Conservation (phyloP, 306 rosid genomes). For the Vigna nakashimae region DNA sequence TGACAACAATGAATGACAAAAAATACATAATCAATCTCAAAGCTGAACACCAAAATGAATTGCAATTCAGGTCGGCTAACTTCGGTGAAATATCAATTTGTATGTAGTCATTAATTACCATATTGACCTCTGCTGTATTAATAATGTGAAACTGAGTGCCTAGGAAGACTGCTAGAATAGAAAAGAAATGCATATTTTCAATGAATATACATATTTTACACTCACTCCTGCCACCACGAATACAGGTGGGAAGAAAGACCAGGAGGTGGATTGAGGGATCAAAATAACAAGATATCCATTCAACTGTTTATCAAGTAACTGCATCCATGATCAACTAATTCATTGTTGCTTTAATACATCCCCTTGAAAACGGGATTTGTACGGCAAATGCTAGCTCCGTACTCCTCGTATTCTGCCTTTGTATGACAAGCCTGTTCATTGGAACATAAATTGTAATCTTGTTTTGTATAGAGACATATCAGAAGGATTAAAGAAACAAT, state of each 20-base stretch:
- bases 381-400: conserved; percentile 97
- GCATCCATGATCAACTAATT: conserved; percentile 42
- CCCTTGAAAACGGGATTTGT: conserved; percentile 99
- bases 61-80: conserved; percentile 60
- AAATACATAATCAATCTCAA: conserved; percentile 51
- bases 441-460: conserved; percentile 34
- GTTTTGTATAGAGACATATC: background rate
- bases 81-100: conserved; percentile 48
- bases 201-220: conserved; percentile 66
- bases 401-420: conserved; percentile 94
- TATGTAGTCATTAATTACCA: conserved; percentile 42
- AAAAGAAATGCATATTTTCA: conserved; percentile 57
- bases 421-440: conserved; percentile 94
- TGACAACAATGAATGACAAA: conserved; percentile 51
- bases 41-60: conserved; percentile 62
- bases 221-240: conserved; percentile 48
- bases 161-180: conserved; percentile 50
- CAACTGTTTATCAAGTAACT: conserved; percentile 36
- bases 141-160: conserved; percentile 51
- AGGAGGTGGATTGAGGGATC: conserved; percentile 36
- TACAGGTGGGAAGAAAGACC: conserved; percentile 44
- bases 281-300: conserved; percentile 40
- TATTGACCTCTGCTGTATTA: conserved; percentile 43
- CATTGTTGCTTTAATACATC: conserved; percentile 72
- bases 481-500: conserved; percentile 1